Evolutionary conservation across 1,139 yeast species (phyloP).

Genomic region (Suhomyces anneliseae): DNA sequence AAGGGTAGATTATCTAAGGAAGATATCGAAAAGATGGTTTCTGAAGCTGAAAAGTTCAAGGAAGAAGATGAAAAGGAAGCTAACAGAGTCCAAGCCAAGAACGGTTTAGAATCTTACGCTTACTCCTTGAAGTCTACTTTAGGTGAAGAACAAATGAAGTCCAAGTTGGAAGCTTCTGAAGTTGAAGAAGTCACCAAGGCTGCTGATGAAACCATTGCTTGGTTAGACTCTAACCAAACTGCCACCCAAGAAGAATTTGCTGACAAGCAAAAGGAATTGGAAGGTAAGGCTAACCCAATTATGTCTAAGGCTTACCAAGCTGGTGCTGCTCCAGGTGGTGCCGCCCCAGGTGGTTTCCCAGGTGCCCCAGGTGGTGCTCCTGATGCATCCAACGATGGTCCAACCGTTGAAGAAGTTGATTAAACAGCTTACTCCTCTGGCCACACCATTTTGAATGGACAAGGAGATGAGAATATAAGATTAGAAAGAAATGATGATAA

Average conservation of each 20-base stretch:
- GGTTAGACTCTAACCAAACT: constrained; percentile 88
- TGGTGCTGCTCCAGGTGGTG: constrained; percentile 55
- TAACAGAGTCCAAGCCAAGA: constrained; percentile 59
- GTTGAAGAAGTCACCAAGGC: constrained; percentile 77
- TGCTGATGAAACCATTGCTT: constrained; percentile 79
- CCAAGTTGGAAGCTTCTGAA: constrained; percentile 80
- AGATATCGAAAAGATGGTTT: constrained; percentile 52
- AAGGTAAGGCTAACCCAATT: constrained; percentile 91
- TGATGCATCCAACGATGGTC: constrained; percentile 65
- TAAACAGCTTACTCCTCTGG: constrained; percentile 32
- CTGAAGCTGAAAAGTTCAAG: constrained; percentile 52
- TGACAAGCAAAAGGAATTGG: constrained; percentile 92
- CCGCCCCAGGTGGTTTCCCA: constrained; percentile 66
- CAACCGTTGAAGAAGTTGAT: constrained; percentile 94
- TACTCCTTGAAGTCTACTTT: constrained; percentile 85
- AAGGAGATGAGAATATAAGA: constrained; percentile 3
- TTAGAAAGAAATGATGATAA: constrained; percentile 3
- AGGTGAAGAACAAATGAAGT: constrained; percentile 76
- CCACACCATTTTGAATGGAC: constrained; percentile 2
- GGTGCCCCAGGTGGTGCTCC: constrained; percentile 68
- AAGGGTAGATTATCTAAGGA: constrained; percentile 55
- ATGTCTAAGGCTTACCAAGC: constrained; percentile 88
- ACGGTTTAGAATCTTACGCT: constrained; percentile 89
- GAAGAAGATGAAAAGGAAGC: constrained; percentile 52
- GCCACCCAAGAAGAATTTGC: constrained; percentile 85